Percentiles rank a stretch among this genome's conserved stretches.
Evolutionary conservation across 306 rosid species (phyloP).

Genomic region (Carpinus fangiana): DNA sequence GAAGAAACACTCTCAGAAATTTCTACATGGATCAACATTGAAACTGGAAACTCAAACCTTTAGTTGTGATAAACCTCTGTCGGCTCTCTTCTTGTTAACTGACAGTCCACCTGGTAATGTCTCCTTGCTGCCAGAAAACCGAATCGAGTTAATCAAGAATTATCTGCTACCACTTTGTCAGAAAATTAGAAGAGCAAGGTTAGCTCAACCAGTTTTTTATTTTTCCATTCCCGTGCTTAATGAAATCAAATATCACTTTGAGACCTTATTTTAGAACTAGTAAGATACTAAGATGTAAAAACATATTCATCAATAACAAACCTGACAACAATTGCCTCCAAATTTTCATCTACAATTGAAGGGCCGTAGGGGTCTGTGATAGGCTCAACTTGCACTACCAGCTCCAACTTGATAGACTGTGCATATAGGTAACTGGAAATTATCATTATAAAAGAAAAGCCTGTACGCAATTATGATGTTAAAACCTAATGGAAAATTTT

Average conservation of each 20-base stretch:
- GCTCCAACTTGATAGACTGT: conserved; percentile 83
- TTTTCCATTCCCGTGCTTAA: too few relatives aligned
- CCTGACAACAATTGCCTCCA: conserved; percentile 97
- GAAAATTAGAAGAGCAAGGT: too few relatives aligned
- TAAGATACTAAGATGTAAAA: neutral
- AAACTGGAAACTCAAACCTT: conserved; percentile 55
- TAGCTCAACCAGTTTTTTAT: too few relatives aligned
- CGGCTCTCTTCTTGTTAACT: conserved; percentile 11
- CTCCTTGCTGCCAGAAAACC: conserved; percentile 31
- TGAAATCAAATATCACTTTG: conserved; percentile 6
- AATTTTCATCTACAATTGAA: conserved; percentile 72
- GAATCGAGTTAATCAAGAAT: conserved; percentile 18
- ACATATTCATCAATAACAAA: conserved; percentile 31
- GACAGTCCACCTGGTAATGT: conserved; percentile 33
- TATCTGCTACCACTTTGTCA: neutral
- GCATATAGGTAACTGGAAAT: conserved; percentile 8
- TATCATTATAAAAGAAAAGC: conserved; percentile 2
- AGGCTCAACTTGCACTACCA: conserved; percentile 76
- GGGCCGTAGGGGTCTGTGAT: conserved; percentile 93
- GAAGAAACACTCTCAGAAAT: neutral
- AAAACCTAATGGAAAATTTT: neutral
- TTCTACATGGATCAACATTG: conserved; percentile 3
- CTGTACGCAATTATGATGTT: neutral
- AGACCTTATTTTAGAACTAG: conserved; percentile 12
- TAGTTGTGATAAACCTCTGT: conserved; percentile 69